A percentile compares a stretch with the other conserved stretches of the same genome.
Evolutionary conservation across 257 asterid genomes (phyloP).

Genomic region (Eustoma russellianum): DNA sequence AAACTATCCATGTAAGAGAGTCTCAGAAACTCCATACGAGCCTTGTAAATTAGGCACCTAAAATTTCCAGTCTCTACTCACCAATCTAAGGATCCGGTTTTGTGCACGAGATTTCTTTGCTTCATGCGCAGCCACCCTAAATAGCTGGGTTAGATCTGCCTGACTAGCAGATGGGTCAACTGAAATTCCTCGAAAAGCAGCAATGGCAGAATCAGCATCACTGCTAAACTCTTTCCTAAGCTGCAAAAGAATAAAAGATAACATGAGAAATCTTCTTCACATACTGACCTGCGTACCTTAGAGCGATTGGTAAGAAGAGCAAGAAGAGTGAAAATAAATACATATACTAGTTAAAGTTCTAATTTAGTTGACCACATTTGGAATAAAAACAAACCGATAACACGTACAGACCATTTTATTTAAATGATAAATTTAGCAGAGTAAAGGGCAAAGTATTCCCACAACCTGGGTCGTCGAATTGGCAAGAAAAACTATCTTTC

Average conservation of each 20-base stretch:
- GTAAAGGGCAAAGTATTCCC: neutral
- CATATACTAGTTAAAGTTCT: neutral
- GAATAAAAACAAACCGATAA: too few species aligned
- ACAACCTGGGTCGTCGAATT: neutral
- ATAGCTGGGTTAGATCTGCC: conserved; percentile 83
- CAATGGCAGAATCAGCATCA: conserved; percentile 55
- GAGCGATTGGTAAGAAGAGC: neutral
- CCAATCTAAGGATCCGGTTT: conserved; percentile 79
- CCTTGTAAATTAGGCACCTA: neutral
- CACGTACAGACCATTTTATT: too few species aligned
- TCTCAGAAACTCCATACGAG: neutral
- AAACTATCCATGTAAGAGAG: neutral
- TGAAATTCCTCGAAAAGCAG: conserved; percentile 53
- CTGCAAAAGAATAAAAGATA: conserved; percentile 29
- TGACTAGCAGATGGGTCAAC: conserved; percentile 54
- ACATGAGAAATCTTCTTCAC: conserved; percentile 8
- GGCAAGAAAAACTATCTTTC: neutral
- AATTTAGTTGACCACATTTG: too few species aligned
- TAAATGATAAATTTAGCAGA: too few species aligned
- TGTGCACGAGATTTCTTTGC: conserved; percentile 86
- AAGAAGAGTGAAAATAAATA: neutral
- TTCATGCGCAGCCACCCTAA: conserved; percentile 77
- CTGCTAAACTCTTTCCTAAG: conserved; percentile 78
- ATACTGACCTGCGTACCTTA: neutral
- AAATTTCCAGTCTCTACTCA: conserved; percentile 26